Percentiles rank a stretch among this genome's conserved stretches.
Evolutionary conservation across 345 rosid species (phyloP).

Genomic region (Syzygium jambos): DNA sequence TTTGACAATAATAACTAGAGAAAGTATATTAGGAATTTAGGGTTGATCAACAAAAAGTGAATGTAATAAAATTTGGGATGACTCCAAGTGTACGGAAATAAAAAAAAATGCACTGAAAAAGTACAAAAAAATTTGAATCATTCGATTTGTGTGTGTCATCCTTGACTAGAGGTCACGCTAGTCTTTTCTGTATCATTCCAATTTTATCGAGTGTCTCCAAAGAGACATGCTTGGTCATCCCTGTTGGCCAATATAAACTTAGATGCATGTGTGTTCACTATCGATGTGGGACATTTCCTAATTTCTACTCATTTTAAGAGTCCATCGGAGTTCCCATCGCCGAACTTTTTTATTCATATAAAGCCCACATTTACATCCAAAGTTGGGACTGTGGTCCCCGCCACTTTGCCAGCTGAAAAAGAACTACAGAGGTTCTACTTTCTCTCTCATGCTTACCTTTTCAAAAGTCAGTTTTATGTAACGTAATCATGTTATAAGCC

Average conservation of each 20-base stretch:
- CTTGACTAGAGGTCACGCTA: not conserved
- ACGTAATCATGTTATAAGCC: not conserved
- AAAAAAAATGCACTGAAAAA: not conserved
- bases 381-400: not conserved
- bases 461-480: not conserved
- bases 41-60: no score
- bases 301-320: not conserved
- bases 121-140: not conserved
- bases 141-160: no score
- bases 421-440: not conserved
- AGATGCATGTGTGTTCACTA: not conserved
- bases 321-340: not conserved
- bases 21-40: no score
- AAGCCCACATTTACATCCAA: not conserved
- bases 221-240: fast-evolving
- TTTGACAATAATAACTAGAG: no score
- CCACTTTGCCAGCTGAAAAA: not conserved
- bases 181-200: not conserved
- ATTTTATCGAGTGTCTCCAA: not conserved
- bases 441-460: not conserved
- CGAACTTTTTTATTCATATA: fast-evolving
- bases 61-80: no score
- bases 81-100: no score
- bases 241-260: not conserved
- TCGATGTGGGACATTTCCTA: not conserved